These are phyloP conservation scores for Obelidium mucronatum DNA, from an alignment of 192 early-diverging fungal genomes.

Conservation along the genomic window DNA sequence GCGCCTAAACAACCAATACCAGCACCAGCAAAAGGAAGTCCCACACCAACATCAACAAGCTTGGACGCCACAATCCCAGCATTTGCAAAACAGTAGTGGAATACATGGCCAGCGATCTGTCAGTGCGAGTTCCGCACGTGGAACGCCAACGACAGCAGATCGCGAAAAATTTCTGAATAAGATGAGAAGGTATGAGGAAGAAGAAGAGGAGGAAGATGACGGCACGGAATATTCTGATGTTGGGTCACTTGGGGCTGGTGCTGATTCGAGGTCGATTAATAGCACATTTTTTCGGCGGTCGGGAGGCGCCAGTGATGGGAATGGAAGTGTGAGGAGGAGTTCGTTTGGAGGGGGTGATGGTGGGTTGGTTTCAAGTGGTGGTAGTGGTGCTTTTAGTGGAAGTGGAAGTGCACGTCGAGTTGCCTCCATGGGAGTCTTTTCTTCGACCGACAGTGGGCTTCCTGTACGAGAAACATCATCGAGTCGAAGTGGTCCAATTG, in stretches of 20 bases:
- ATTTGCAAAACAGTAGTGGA: no score
- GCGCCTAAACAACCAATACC: no score
- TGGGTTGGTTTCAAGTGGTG: background rate
- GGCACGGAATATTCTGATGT: no score
- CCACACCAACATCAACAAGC: no score
- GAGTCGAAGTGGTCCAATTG: no score
- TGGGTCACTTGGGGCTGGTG: no score
- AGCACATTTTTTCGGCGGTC: background rate
- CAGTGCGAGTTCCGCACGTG: no score
- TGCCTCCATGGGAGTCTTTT: background rate
- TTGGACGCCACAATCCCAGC: background rate
- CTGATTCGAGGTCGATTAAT: background rate
- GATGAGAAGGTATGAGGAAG: constrained; percentile 33
- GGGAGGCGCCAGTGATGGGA: background rate
- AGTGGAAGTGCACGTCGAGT: background rate
- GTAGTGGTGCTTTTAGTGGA: background rate
- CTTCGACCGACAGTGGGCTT: background rate
- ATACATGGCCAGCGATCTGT: no score
- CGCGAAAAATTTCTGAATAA: constrained; percentile 27
- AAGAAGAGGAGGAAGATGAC: constrained; percentile 6
- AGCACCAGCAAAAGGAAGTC: no score
- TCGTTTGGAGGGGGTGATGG: background rate
- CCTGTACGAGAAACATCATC: no score
- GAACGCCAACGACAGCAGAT: background rate
- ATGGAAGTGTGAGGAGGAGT: background rate